These are phyloP conservation scores for Arabis alpina DNA, from an alignment of 345 rosid genomes.

Conservation along the genomic window DNA sequence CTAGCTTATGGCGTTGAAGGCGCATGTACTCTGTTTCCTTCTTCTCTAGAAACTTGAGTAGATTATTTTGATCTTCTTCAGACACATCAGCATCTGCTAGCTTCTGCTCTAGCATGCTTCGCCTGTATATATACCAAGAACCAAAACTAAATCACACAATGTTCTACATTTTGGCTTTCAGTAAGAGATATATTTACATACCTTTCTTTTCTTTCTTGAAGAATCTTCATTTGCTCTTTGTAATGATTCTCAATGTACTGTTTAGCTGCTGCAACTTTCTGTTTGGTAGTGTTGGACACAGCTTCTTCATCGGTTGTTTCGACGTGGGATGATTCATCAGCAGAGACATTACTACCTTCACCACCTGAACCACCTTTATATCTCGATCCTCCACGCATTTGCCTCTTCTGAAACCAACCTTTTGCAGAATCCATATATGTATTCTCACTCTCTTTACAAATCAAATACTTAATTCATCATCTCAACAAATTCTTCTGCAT, in stretches of 20 bases:
- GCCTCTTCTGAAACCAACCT: conserved; percentile 78
- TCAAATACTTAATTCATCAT: neutral
- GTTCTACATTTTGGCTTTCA: neutral
- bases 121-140: conserved; percentile 44
- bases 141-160: neutral
- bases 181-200: conserved; percentile 21
- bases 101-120: conserved; percentile 77
- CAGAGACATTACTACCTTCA: conserved; percentile 41
- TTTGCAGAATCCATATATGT: conserved; percentile 72
- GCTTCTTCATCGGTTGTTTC: conserved; percentile 50
- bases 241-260: conserved; percentile 90
- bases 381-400: conserved; percentile 49
- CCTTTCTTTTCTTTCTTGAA: conserved; percentile 82
- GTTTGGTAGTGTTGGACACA: conserved; percentile 64
- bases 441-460: neutral
- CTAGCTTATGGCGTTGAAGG: conserved; percentile 93
- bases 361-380: conserved; percentile 48
- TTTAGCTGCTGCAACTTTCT: conserved; percentile 81
- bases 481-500: conserved; percentile 11
- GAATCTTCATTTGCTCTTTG: conserved; percentile 84
- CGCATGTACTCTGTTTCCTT: conserved; percentile 99
- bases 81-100: conserved; percentile 96
- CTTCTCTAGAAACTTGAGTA: conserved; percentile 87
- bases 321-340: conserved; percentile 18
- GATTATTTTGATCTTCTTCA: conserved; percentile 91